Base-by-base conservation (phyloP, 176 grass and related monocot genomes). In the Canna indica region DNA sequence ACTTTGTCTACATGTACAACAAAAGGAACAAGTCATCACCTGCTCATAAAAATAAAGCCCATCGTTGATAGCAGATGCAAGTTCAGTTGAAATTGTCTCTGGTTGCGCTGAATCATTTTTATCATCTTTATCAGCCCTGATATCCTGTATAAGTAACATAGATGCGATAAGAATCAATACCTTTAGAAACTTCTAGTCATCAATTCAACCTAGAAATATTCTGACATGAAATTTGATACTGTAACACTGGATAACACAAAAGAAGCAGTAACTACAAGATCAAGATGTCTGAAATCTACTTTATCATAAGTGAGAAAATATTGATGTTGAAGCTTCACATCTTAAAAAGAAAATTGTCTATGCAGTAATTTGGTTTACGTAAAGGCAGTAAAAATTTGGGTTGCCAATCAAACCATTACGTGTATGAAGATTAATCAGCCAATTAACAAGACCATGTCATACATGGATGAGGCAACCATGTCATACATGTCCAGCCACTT, bases 31-130 rank as follows among this genome's bases (percentile, higher is more conserved):
- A 36, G 11, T 33, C 3, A 15, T 80, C 63, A 94, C 95, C 95
- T 85, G 83, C 63, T 94, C 95, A 64, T 90, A 99, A 71, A 75
- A 85, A 76, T 94, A 99, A 53, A 94, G 76, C 20, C 75, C 90
- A 17, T 99, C 90, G 5, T 73, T 94, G 68, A 99, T 99, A 67
- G 70, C 80, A 67, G 90, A 88, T 71, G 84, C 87, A 81, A 87
- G 84, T 78, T 94, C 95, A 68, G 73, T 90, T 38, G 87, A 90
- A 78, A 94, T 90, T 46, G 82, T 59, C 59, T 85, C 86, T 62
- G 78, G 81, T 68, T 84, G 39, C 50, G 59, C 79, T 47, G 77
- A 78, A 67, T 20, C 60, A 70, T 11, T 76, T 85, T 58, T 84
- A 44, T 78, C 76, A 26, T 83, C 85, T 82, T 86, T 83, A n/a